These are phyloP conservation scores for Kodamaea fungicola DNA, from an alignment of 1,139 yeast species.

Conservation along the genomic window DNA sequence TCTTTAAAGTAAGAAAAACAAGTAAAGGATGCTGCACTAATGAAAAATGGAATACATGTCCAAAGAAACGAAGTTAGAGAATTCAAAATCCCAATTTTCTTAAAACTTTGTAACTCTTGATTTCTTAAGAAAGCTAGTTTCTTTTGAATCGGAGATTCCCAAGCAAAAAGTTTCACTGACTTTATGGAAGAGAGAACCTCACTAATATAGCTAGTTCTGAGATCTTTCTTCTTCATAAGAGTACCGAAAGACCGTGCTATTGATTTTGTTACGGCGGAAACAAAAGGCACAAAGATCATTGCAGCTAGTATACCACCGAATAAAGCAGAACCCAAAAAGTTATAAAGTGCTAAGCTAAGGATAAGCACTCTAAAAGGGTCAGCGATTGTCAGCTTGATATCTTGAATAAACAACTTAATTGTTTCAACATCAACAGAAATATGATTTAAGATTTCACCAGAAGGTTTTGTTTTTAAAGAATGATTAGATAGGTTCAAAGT, in stretches of 20 bases:
- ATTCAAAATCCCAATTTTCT: conserved; percentile 28
- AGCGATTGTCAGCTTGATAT: conserved; percentile 24
- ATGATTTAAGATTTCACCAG: conserved; percentile 40
- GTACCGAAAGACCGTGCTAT: conserved; percentile 22
- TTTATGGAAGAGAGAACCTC: conserved; percentile 40
- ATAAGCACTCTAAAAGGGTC: conserved; percentile 30
- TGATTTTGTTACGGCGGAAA: conserved; percentile 27
- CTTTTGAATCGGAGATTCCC: conserved; percentile 39
- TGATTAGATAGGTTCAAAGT: conserved; percentile 36
- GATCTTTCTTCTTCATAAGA: conserved; percentile 32
- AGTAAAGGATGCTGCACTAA: conserved; percentile 33
- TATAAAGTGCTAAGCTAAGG: conserved; percentile 25
- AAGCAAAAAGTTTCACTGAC: conserved; percentile 37
- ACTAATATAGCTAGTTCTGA: conserved; percentile 34
- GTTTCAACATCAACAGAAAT: conserved; percentile 36
- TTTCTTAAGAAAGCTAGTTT: conserved; percentile 32
- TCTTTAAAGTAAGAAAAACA: conserved; percentile 23
- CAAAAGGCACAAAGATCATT: conserved; percentile 30
- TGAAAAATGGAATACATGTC: conserved; percentile 35
- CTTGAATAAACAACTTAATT: conserved; percentile 21
- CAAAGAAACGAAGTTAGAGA: conserved; percentile 33
- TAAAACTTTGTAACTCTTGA: conserved; percentile 28
- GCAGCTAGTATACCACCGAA: conserved; percentile 36
- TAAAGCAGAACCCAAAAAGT: conserved; percentile 31
- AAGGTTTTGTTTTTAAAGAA: conserved; percentile 32